These are phyloP conservation scores for Neoarthrinium moseri DNA, from an alignment of 2,329 filamentous ascomycete genomes.

Conservation along the genomic window DNA sequence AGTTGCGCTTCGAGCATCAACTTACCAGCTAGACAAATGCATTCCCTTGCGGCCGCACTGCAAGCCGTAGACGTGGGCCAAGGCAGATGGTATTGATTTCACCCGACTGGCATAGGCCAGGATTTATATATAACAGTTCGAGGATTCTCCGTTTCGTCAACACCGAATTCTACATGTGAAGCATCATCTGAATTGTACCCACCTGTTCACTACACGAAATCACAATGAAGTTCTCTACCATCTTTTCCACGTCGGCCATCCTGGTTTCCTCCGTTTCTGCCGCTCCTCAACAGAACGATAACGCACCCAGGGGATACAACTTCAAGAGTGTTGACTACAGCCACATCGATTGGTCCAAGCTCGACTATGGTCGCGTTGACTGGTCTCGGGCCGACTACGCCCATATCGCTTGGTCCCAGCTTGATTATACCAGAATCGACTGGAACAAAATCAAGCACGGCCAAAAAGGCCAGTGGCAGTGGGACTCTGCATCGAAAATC, in stretches of 20 bases:
- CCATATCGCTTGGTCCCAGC: not conserved
- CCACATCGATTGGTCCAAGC: not conserved
- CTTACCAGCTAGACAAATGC: too few relatives aligned
- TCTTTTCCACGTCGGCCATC: not conserved
- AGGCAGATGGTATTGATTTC: too few relatives aligned
- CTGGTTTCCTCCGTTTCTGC: not conserved
- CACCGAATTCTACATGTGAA: too few relatives aligned
- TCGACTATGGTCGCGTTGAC: conserved; percentile 4
- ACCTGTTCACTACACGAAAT: not conserved
- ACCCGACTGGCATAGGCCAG: too few relatives aligned
- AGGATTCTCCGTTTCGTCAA: too few relatives aligned
- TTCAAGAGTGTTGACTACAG: not conserved
- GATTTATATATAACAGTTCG: too few relatives aligned
- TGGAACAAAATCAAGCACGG: conserved; percentile 2
- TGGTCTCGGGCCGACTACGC: conserved; percentile 3
- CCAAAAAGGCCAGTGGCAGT: conserved; percentile 1
- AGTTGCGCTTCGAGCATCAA: too few relatives aligned
- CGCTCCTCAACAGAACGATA: conserved; percentile 2
- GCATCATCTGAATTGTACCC: not conserved
- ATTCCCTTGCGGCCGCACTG: too few relatives aligned
- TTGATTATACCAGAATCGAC: not conserved
- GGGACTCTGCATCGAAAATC: conserved; percentile 2
- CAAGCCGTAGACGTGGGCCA: too few relatives aligned
- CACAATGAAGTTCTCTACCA: not conserved
- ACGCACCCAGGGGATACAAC: not conserved